Evolutionary conservation across 148 eudicot genomes (phyloP).

Genomic region (Rhododendron simsii): DNA sequence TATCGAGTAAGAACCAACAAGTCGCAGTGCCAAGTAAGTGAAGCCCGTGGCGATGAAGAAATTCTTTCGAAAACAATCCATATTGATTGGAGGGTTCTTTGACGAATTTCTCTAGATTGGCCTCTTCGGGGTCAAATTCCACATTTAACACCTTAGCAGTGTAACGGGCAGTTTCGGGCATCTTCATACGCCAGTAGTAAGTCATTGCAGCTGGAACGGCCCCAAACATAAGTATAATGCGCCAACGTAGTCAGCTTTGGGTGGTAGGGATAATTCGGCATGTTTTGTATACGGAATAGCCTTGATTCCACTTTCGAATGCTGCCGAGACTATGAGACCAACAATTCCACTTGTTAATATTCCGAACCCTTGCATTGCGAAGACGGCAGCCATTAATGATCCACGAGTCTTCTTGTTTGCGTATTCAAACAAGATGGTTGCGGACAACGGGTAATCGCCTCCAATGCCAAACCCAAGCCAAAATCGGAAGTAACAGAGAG

Average conservation of each 20-base stretch:
- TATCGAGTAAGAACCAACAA: background rate
- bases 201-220: background rate
- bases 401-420: conserved; percentile 64
- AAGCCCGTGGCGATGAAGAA: background rate
- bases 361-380: conserved; percentile 72
- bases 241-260: conserved; percentile 65
- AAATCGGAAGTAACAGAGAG: conserved; percentile 49
- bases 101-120: conserved; percentile 15
- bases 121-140: conserved; percentile 40
- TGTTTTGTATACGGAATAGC: too few species aligned
- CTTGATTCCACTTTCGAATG: background rate
- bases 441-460: conserved; percentile 59
- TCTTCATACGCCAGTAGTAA: conserved; percentile 66
- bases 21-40: background rate
- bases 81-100: conserved; percentile 18
- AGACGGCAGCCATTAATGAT: conserved; percentile 58
- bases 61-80: conserved; percentile 24
- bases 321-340: conserved; percentile 31
- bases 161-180: conserved; percentile 75
- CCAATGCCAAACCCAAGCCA: conserved; percentile 71
- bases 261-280: background rate
- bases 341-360: conserved; percentile 49
- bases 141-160: conserved; percentile 61
- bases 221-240: background rate
- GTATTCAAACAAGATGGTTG: conserved; percentile 68